These are phyloP conservation scores for Macroventuria anomochaeta DNA, from an alignment of 2,329 filamentous ascomycete species.

Conservation along the genomic window DNA sequence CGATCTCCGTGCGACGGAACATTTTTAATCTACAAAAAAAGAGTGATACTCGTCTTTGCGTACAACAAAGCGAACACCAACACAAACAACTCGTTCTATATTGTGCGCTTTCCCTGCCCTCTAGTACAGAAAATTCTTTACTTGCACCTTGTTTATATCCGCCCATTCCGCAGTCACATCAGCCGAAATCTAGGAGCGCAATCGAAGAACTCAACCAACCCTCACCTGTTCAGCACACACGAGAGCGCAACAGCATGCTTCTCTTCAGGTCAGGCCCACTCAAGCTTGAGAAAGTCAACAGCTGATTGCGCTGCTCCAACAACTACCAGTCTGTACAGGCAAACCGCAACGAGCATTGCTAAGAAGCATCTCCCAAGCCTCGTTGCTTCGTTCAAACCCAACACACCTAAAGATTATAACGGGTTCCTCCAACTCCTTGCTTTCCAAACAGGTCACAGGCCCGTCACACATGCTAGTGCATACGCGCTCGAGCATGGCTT, in stretches of 20 bases:
- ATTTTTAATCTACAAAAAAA: conserved; percentile 15
- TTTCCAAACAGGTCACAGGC: conserved; percentile 6
- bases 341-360: conserved; percentile 8
- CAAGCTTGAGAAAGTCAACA: conserved; percentile 1
- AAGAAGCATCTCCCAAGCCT: conserved; percentile 9
- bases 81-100: conserved; percentile 14
- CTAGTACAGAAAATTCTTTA: conserved; percentile 6
- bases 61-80: conserved; percentile 13
- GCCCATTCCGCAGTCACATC: conserved; percentile 4
- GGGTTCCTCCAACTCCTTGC: conserved; percentile 9
- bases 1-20: conserved; percentile 6
- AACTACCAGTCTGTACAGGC: conserved; percentile 3
- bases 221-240: conserved; percentile 10
- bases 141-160: conserved; percentile 9
- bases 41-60: conserved; percentile 15
- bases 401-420: conserved; percentile 10
- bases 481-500: conserved; percentile 13
- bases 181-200: background rate
- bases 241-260: conserved; percentile 3
- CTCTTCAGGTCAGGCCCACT: background rate
- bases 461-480: conserved; percentile 1
- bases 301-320: background rate
- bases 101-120: conserved; percentile 4
- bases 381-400: conserved; percentile 2
- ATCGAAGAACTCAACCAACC: conserved; percentile 5